phyloP scores from a whole-genome alignment of 2,329 filamentous ascomycete genomes.

The Trichophyton benhamiae region DNA sequence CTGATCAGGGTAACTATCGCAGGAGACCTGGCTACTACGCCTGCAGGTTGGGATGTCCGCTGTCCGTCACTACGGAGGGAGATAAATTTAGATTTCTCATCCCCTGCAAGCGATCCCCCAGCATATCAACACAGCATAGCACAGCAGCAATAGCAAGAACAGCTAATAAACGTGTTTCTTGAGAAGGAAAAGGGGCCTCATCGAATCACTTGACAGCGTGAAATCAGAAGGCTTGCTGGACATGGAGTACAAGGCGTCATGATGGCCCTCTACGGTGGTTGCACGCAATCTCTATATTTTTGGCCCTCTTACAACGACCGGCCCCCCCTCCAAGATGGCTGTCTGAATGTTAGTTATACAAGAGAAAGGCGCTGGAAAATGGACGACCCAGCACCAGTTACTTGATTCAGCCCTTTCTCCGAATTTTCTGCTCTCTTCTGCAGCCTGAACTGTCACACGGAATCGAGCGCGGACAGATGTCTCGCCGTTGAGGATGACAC shows the following conservation, averaged over 20 bases:
- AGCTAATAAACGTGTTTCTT: too few relatives aligned
- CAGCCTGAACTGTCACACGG: neutral
- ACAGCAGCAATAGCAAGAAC: too few relatives aligned
- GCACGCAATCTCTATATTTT: neutral
- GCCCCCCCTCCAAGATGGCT: neutral
- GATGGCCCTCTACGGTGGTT: neutral
- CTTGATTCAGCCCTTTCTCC: neutral
- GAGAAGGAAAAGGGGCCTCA: neutral
- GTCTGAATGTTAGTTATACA: neutral
- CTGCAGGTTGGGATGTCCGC: neutral
- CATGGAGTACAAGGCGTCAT: neutral
- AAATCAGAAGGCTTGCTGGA: neutral
- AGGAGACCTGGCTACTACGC: neutral
- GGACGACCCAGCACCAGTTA: neutral
- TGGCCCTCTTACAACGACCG: neutral
- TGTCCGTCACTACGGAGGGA: neutral
- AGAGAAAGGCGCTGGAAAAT: neutral
- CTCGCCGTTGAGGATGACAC: neutral
- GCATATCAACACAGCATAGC: neutral
- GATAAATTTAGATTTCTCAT: conserved; percentile 3
- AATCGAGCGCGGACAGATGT: neutral
- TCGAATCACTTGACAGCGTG: neutral
- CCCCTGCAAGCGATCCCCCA: neutral
- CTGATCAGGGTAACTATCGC: neutral
- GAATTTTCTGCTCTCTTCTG: neutral